Evolutionary conservation across 1,139 yeast species (phyloP).

Genomic region (Blastobotrys apis): DNA sequence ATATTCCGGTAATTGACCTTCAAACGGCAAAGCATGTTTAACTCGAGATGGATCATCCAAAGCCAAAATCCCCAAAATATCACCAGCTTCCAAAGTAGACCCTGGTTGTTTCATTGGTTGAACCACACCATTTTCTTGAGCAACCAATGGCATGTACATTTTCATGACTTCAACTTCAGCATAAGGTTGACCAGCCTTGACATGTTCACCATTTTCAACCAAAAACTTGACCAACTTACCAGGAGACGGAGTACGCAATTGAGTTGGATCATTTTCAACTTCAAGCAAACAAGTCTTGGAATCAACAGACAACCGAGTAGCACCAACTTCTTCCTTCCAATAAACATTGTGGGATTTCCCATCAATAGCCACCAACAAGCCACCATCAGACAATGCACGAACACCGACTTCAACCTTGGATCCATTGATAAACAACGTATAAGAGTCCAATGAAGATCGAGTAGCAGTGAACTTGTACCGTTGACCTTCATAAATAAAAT

Average conservation of each 20-base stretch:
- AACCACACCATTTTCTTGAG: slow-evolving; percentile 88
- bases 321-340: slow-evolving; percentile 97
- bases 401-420: slow-evolving; percentile 85
- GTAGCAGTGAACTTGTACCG: slow-evolving; percentile 95
- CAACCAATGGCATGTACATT: slow-evolving; percentile 68
- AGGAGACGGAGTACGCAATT: slow-evolving; percentile 96
- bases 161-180: slow-evolving; percentile 99
- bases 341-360: slow-evolving; percentile 94
- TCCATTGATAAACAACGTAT: slow-evolving; percentile 89
- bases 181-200: slow-evolving; percentile 85
- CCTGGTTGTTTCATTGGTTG: slow-evolving; percentile 98
- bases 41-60: slow-evolving; percentile 96
- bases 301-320: slow-evolving; percentile 93
- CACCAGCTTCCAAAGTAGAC: slow-evolving; percentile 92
- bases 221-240: slow-evolving; percentile 93
- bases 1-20: slow-evolving; percentile 85
- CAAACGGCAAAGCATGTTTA: slow-evolving; percentile 92
- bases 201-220: slow-evolving; percentile 94
- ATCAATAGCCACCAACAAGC: slow-evolving; percentile 77
- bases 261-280: slow-evolving; percentile 96
- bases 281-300: slow-evolving; percentile 91
- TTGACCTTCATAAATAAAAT: slow-evolving; percentile 89
- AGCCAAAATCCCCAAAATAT: slow-evolving; percentile 88
- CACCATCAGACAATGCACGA: slow-evolving; percentile 87
- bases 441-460: slow-evolving; percentile 77